These are phyloP conservation scores for Eucalyptus curtisii DNA, from an alignment of 345 rosid genomes.

Conservation along the genomic window DNA sequence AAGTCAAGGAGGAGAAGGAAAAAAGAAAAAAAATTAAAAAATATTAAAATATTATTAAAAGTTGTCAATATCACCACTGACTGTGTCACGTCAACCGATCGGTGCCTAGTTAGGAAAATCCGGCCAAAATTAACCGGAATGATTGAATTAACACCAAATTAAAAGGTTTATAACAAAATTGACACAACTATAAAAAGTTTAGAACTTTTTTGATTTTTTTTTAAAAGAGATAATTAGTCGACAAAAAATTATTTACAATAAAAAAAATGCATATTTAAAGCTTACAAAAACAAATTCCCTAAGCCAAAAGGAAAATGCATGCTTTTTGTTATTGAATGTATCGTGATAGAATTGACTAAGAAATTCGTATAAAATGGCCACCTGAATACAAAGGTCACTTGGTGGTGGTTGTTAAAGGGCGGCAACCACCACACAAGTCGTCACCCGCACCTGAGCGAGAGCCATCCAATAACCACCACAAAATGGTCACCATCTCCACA, in stretches of 20 bases:
- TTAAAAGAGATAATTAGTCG: background rate
- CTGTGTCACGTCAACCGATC: rapidly evolving
- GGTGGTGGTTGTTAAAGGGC: background rate
- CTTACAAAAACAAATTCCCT: background rate
- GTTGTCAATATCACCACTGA: rapidly evolving
- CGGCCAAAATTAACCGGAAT: rapidly evolving
- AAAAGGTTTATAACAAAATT: too few species aligned
- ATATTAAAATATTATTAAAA: too few species aligned
- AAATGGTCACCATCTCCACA: background rate
- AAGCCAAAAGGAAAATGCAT: background rate
- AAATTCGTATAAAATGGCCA: background rate
- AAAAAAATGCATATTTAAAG: background rate
- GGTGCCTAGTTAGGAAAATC: rapidly evolving
- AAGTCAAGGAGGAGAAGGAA: rapidly evolving
- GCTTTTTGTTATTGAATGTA: background rate
- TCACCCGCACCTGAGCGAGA: background rate
- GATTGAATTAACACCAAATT: too few species aligned
- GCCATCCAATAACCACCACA: background rate
- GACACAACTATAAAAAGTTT: too few species aligned
- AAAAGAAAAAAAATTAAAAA: too few species aligned
- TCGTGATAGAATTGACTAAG: background rate
- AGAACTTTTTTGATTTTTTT: too few species aligned
- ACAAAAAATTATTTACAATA: too few species aligned
- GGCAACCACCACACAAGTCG: background rate
- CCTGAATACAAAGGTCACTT: background rate